Conservation (phyloP, 1,284 basidiomycete genomes). For the Cryptococcus amylolentus region DNA sequence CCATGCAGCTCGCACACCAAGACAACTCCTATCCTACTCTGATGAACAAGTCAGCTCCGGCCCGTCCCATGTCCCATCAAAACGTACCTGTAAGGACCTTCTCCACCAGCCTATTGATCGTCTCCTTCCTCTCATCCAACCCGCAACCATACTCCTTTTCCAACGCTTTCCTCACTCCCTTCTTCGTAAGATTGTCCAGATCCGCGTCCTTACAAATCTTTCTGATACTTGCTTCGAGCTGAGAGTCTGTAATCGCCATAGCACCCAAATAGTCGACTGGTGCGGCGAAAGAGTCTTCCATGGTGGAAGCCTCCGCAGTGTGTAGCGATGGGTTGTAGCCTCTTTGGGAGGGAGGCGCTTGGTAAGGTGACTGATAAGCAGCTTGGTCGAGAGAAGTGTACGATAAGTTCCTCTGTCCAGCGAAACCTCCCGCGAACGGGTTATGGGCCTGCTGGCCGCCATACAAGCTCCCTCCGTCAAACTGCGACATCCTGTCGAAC, state of each 20-base stretch:
- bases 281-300: background rate
- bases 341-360: slow-evolving; percentile 17
- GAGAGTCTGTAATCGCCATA: slow-evolving; percentile 59
- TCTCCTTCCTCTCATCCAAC: slow-evolving; percentile 47
- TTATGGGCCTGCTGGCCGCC: slow-evolving; percentile 72
- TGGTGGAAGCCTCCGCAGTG: slow-evolving; percentile 54
- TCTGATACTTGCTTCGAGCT: slow-evolving; percentile 69
- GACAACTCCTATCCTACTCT: no score
- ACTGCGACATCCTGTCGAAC: no score
- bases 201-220: slow-evolving; percentile 71
- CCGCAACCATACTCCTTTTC: slow-evolving; percentile 67
- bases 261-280: slow-evolving; percentile 33
- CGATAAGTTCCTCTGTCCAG: slow-evolving; percentile 56
- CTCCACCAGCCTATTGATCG: slow-evolving; percentile 51
- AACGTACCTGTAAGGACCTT: slow-evolving; percentile 32
- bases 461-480: slow-evolving; percentile 65
- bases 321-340: slow-evolving; percentile 54
- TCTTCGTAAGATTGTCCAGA: slow-evolving; percentile 83
- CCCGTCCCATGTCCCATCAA: no score
- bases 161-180: slow-evolving; percentile 74
- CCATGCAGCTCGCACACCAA: no score
- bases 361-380: slow-evolving; percentile 1
- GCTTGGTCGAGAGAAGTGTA: slow-evolving; percentile 10
- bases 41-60: no score
- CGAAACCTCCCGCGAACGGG: slow-evolving; percentile 59